phyloP scores from a whole-genome alignment of 306 rosid genomes.

The Trifolium repens region DNA sequence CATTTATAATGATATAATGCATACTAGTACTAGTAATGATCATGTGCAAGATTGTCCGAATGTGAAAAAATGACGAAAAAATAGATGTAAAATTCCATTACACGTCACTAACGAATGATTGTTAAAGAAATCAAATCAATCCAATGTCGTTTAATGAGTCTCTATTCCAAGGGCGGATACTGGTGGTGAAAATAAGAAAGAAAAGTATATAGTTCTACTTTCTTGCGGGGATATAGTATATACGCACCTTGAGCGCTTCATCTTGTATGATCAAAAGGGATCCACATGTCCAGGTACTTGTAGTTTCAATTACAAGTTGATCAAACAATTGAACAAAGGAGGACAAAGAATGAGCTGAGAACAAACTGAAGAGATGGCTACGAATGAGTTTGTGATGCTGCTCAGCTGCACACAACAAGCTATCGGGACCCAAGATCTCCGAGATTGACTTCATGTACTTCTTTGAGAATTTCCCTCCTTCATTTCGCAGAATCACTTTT shows the following conservation, averaged over 20 bases:
- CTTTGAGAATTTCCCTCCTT: conserved; percentile 69
- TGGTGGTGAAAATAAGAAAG: too few relatives aligned
- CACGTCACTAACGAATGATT: too few relatives aligned
- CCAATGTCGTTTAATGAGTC: too few relatives aligned
- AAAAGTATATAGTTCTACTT: too few relatives aligned
- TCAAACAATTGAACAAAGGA: conserved; percentile 61
- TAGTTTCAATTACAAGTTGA: conserved; percentile 49
- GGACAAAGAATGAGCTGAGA: conserved; percentile 55
- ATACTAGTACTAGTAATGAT: background rate
- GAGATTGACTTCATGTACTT: conserved; percentile 69
- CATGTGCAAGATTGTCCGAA: background rate
- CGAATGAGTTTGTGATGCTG: conserved; percentile 76
- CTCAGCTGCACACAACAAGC: conserved; percentile 68
- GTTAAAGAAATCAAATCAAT: too few relatives aligned
- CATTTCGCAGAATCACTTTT: conserved; percentile 63
- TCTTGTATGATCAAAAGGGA: conserved; percentile 56
- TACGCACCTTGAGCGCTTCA: conserved; percentile 67
- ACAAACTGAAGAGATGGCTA: conserved; percentile 48
- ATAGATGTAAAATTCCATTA: background rate
- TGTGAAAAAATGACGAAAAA: background rate
- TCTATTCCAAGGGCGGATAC: too few relatives aligned
- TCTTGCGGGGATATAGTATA: too few relatives aligned
- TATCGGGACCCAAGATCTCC: conserved; percentile 63
- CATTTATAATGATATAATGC: background rate
- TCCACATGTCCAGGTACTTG: conserved; percentile 57